These are phyloP conservation scores for Eremochloa ophiuroides DNA, from an alignment of 176 grass and related monocot species.

Conservation along the genomic window DNA sequence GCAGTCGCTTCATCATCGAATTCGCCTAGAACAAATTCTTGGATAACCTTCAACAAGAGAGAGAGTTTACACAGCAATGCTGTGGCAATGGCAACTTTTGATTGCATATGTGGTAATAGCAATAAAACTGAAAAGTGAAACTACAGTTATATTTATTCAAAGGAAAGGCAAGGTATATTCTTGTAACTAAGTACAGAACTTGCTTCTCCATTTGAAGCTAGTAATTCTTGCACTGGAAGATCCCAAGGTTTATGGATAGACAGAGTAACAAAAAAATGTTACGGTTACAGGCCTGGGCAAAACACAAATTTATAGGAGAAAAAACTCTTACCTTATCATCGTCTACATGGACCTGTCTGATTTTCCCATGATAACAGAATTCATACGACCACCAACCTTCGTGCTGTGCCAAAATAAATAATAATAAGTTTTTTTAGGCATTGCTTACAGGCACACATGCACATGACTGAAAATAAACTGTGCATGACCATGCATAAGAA, in stretches of 20 bases:
- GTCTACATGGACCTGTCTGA: constrained; percentile 79
- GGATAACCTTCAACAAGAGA: constrained; percentile 53
- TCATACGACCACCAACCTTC: constrained; percentile 98
- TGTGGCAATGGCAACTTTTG: constrained; percentile 1
- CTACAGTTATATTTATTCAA: background rate
- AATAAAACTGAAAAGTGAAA: constrained; percentile 3
- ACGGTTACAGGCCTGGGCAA: background rate
- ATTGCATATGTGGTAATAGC: background rate
- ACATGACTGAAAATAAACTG: background rate
- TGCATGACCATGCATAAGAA: background rate
- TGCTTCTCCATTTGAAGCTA: constrained; percentile 10
- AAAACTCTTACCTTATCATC: constrained; percentile 49
- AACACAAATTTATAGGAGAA: background rate
- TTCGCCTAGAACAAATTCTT: constrained; percentile 93
- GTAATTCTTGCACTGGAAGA: background rate
- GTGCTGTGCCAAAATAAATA: constrained; percentile 30
- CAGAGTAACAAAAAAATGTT: constrained; percentile 17
- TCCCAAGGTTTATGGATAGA: background rate
- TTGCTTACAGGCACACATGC: background rate
- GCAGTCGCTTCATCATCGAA: constrained; percentile 70
- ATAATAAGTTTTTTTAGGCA: background rate
- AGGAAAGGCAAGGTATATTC: background rate
- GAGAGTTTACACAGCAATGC: background rate
- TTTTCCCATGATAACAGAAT: constrained; percentile 78
- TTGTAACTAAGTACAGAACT: background rate